Evolutionary conservation across 495 filamentous ascomycete species (phyloP), one percentile per base, ranked within the genome.

Genomic region (Penicillium antarcticum): DNA sequence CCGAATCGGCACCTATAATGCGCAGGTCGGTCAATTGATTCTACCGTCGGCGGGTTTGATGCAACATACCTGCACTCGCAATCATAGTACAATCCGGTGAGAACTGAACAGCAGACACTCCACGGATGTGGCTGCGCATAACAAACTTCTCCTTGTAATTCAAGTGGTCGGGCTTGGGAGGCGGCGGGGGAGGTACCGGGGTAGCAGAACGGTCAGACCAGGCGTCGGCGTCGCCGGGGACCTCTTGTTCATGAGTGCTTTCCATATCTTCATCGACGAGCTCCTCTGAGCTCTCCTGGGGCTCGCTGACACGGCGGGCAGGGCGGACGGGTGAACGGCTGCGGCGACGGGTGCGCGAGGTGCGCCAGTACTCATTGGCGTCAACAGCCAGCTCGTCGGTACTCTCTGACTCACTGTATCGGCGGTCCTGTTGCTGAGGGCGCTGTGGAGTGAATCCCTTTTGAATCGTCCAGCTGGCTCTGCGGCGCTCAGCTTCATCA

Each of bases 41-140:
- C 8, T 5, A n/a, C 14, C 11, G 11, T 31, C 6, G 23, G 19
- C 9, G 44, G 47, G n/a, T 33, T 37, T 32, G 5, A 38, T 21
- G 34, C 23, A 38, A 73, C 77, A 53, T 72, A 88, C 85, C 92
- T 48, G 84, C 86, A 55, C 89, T 95, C 4, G 94, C 94, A 56
- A 98, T 89, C 85, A 87, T 91, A 34, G 78, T 78, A 12, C 91
- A 88, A 71, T 95, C 87, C 10, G 92, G 94, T 2, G 91, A 96
- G 70, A 95, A 94, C 60, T 87, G 85, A 21, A 96, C 92, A 17
- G 87, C 81, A n/a, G 91, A 83, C 11, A 98, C 82, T 45, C 86
- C 88, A 31, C 81, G 80, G 33, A 79, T 70, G 70, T 98, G 94
- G 6, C 91, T 91, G 19, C 69, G 74, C 5, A 97, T 78, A 4